A percentile compares a stretch with the other conserved stretches of the same genome.
These are phyloP conservation scores for Picea engelmannii DNA, from an alignment of 83 land plant genomes.

Conservation along the genomic window DNA sequence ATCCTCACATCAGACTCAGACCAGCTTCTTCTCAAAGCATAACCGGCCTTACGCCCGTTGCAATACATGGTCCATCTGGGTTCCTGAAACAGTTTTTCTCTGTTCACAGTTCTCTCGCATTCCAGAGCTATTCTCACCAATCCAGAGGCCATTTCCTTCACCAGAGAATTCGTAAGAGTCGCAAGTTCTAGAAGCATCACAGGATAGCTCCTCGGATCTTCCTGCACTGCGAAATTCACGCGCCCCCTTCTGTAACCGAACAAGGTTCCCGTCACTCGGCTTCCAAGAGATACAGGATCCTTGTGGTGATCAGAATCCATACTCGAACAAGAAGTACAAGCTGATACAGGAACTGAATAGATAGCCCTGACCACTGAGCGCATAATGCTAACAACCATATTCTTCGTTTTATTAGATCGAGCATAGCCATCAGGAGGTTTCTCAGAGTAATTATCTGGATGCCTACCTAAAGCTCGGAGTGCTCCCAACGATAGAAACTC, in stretches of 20 bases:
- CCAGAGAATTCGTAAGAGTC: constrained; percentile 14
- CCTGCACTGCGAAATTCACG: constrained; percentile 64
- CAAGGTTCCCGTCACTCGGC: constrained; percentile 53
- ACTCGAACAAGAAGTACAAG: background rate
- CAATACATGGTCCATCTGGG: constrained; percentile 76
- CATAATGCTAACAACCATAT: background rate
- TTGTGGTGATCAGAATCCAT: too few species aligned
- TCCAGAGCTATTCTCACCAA: constrained; percentile 69
- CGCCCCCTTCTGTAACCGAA: constrained; percentile 64
- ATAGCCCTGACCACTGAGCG: background rate
- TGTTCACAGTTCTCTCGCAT: constrained; percentile 22
- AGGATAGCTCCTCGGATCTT: constrained; percentile 45
- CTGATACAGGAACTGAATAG: background rate
- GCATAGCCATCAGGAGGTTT: background rate
- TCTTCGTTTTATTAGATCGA: background rate
- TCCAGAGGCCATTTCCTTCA: constrained; percentile 69
- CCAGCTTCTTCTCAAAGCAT: constrained; percentile 50
- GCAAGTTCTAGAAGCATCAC: constrained; percentile 59
- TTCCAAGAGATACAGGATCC: constrained; percentile 19
- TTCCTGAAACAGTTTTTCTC: constrained; percentile 46
- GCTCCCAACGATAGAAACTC: background rate
- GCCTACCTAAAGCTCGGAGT: background rate
- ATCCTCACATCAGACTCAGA: constrained; percentile 46
- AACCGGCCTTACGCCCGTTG: constrained; percentile 79
- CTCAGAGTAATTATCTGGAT: background rate